Conservation (phyloP, 306 rosid species). For the Geum urbanum region DNA sequence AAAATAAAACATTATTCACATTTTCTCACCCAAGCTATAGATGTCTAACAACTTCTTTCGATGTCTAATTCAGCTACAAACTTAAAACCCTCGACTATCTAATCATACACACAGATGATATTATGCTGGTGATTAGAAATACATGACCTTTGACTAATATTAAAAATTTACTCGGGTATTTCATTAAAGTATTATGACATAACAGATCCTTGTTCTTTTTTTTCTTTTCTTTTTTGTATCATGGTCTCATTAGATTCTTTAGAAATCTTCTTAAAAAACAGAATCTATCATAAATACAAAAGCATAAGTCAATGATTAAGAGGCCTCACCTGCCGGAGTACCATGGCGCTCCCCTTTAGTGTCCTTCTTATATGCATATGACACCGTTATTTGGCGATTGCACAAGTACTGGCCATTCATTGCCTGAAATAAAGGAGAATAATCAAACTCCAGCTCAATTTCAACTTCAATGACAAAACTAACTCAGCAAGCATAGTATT, state of each 20-base stretch:
- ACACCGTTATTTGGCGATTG: slow-evolving; percentile 96
- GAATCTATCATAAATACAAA: neutral
- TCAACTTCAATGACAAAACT: neutral
- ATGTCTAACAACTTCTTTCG: too few species aligned
- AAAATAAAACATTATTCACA: neutral
- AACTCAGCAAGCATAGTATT: slow-evolving; percentile 2
- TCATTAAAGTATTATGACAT: too few species aligned
- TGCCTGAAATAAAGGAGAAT: slow-evolving; percentile 43
- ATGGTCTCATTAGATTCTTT: neutral
- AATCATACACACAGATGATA: neutral
- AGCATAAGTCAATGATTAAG: slow-evolving; percentile 11
- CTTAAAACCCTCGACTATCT: neutral
- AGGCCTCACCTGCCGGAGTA: slow-evolving; percentile 82
- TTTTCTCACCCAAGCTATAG: neutral
- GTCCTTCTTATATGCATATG: slow-evolving; percentile 97
- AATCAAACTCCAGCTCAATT: neutral
- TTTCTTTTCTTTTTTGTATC: too few species aligned
- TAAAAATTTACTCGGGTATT: too few species aligned
- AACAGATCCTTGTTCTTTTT: too few species aligned
- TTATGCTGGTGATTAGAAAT: neutral
- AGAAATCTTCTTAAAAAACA: neutral
- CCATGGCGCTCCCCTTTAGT: slow-evolving; percentile 98
- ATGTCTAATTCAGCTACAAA: neutral
- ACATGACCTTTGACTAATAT: neutral
- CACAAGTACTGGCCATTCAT: slow-evolving; percentile 98